These are phyloP conservation scores for Sporothrix phasma DNA, from an alignment of 2,329 filamentous ascomycete species.

Conservation along the genomic window DNA sequence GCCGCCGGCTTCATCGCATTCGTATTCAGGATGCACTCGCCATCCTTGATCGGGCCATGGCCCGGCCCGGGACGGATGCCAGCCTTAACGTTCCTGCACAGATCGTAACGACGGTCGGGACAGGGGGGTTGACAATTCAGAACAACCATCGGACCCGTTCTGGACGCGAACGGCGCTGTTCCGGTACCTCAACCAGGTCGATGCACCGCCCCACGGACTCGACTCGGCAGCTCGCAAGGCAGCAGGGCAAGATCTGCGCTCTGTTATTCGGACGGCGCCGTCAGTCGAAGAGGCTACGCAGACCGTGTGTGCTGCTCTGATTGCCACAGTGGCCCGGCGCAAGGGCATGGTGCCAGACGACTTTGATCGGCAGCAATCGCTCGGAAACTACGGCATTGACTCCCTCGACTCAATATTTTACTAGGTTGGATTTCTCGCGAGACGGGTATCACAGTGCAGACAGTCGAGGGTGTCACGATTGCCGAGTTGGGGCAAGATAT, in stretches of 20 bases:
- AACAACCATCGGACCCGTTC: conserved; percentile 44
- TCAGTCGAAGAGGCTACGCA: conserved; percentile 5
- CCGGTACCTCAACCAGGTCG: conserved; percentile 38
- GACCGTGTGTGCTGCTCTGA: conserved; percentile 11
- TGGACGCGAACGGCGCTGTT: conserved; percentile 43
- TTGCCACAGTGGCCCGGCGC: conserved; percentile 17
- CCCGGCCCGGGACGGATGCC: conserved; percentile 23
- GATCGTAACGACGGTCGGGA: conserved; percentile 43
- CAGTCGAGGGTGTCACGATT: conserved; percentile 19
- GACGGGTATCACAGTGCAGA: conserved; percentile 19
- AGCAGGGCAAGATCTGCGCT: conserved; percentile 3
- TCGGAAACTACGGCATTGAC: conserved; percentile 21
- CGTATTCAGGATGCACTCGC: conserved; percentile 40
- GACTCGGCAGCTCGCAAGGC: neutral
- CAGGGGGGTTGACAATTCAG: conserved; percentile 43
- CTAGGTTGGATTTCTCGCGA: conserved; percentile 20
- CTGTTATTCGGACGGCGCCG: neutral
- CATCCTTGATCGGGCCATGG: conserved; percentile 38
- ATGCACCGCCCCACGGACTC: conserved; percentile 28
- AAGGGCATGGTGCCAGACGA: conserved; percentile 19
- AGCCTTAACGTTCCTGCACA: conserved; percentile 33
- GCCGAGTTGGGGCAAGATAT: conserved; percentile 15
- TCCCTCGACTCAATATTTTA: conserved; percentile 21
- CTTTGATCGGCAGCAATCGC: conserved; percentile 14
- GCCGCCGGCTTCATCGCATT: conserved; percentile 44